Conservation (phyloP, 495 filamentous ascomycete species). For the Lasiosphaeria ovina region DNA sequence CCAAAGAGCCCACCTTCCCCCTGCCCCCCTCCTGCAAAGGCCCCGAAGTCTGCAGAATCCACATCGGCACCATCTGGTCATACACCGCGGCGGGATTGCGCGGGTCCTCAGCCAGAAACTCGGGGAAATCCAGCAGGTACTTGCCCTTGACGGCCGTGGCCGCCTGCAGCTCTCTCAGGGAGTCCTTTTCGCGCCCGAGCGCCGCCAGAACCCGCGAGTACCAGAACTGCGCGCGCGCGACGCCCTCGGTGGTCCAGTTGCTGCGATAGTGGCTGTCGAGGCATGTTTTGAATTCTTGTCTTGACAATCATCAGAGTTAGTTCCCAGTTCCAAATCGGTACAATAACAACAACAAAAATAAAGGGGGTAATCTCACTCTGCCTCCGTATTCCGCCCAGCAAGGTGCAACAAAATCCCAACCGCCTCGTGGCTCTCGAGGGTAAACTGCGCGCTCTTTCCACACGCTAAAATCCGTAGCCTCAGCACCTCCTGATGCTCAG, state of each 20-base stretch:
- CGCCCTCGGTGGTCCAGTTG: neutral
- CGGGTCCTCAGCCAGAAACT: neutral
- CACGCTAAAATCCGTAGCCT: neutral
- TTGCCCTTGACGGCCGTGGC: neutral
- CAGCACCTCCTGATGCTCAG: neutral
- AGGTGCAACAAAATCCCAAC: neutral
- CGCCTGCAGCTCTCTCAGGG: neutral
- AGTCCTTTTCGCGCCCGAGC: neutral
- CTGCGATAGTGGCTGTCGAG: neutral
- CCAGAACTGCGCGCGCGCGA: neutral
- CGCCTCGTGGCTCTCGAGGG: neutral
- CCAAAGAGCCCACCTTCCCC: too few relatives aligned
- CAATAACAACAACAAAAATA: too few relatives aligned
- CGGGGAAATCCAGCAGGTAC: neutral
- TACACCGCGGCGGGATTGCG: neutral
- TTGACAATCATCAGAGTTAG: too few relatives aligned
- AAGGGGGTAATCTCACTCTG: neutral
- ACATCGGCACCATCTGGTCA: neutral
- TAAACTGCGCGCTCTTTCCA: neutral
- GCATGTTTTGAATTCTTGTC: neutral
- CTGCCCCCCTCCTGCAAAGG: neutral
- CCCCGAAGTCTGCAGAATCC: neutral
- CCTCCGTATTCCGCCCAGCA: neutral
- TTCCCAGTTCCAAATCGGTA: too few relatives aligned
- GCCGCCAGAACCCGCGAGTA: neutral